Percentiles rank a stretch among this genome's conserved stretches.
Evolutionary conservation across 1,284 basidiomycete species (phyloP).

Genomic region (Pisolithus thermaeus): DNA sequence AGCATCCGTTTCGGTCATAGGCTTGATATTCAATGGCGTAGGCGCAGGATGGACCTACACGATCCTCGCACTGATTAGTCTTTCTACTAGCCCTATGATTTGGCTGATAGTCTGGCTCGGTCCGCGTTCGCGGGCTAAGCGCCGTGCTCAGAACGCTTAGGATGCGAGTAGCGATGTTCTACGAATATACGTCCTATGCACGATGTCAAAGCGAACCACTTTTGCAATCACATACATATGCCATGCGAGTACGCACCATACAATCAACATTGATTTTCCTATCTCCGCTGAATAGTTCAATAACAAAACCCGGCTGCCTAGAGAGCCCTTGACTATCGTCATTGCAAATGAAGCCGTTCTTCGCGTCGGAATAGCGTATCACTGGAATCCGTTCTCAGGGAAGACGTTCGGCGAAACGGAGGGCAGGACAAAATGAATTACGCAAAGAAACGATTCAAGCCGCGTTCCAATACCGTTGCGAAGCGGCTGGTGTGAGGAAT

Average conservation of each 20-base stretch:
- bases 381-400: too few species aligned
- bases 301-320: too few species aligned
- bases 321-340: too few species aligned
- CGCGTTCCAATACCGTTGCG: background rate
- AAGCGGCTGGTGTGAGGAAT: background rate
- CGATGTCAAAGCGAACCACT: too few species aligned
- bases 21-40: constrained; percentile 39
- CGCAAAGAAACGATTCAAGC: too few species aligned
- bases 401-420: too few species aligned
- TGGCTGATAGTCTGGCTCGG: constrained; percentile 35
- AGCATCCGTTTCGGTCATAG: constrained; percentile 40
- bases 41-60: constrained; percentile 49
- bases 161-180: background rate
- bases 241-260: too few species aligned
- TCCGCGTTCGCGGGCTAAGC: constrained; percentile 32
- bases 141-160: constrained; percentile 1
- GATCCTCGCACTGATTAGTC: constrained; percentile 34
- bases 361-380: background rate
- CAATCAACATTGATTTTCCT: too few species aligned
- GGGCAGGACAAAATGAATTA: too few species aligned
- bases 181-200: background rate
- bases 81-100: constrained; percentile 35
- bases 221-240: too few species aligned
- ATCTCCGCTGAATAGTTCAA: too few species aligned
- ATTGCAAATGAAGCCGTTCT: too few species aligned